These are phyloP conservation scores for Fonsecaea erecta DNA, from an alignment of 2,329 filamentous ascomycete genomes.

Conservation along the genomic window DNA sequence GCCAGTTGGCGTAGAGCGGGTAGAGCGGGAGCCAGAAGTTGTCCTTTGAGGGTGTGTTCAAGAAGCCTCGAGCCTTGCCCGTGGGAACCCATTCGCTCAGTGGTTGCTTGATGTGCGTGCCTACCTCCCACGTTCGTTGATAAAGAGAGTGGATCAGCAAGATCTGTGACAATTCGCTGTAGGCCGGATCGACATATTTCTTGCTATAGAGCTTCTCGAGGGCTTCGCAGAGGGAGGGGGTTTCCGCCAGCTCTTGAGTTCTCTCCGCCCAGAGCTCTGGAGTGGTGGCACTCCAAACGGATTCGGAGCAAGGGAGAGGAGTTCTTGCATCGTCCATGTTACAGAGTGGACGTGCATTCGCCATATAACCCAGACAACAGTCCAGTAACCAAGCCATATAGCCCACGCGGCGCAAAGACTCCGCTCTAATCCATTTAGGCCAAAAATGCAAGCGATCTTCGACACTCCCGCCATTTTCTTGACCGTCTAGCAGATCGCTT, in stretches of 20 bases:
- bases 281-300: constrained; percentile 47
- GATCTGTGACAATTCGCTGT: constrained; percentile 56
- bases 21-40: constrained; percentile 55
- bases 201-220: constrained; percentile 56
- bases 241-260: constrained; percentile 6
- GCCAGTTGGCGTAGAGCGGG: constrained; percentile 53
- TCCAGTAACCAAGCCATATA: constrained; percentile 48
- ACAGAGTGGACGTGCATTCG: constrained; percentile 41
- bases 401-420: constrained; percentile 46
- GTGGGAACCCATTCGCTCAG: constrained; percentile 54
- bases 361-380: constrained; percentile 46
- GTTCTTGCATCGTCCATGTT: constrained; percentile 47
- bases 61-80: constrained; percentile 45
- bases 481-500: constrained; percentile 1
- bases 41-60: constrained; percentile 43
- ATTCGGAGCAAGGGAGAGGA: constrained; percentile 49
- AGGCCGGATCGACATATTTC: constrained; percentile 50
- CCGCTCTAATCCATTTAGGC: constrained; percentile 50
- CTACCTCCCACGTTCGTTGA: constrained; percentile 56
- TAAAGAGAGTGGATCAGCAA: constrained; percentile 58
- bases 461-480: background rate
- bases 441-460: constrained; percentile 9
- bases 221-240: constrained; percentile 38
- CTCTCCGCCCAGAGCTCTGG: constrained; percentile 41
- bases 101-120: constrained; percentile 51